phyloP scores from a whole-genome alignment of 805 yeast species.

The Sugiyamaella americana region DNA sequence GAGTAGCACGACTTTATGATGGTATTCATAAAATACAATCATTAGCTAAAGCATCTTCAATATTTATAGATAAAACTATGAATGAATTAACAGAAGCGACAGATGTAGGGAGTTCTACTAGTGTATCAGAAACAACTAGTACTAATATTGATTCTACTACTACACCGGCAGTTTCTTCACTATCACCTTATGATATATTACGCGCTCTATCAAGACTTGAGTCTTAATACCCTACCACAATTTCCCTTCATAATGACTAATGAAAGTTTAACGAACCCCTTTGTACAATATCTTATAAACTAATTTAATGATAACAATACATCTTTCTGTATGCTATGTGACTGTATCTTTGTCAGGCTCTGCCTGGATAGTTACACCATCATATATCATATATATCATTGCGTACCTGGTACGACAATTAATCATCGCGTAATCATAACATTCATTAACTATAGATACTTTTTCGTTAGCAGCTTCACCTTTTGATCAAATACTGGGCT shows the following conservation, averaged over 20 bases:
- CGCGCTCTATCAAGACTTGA: conserved; percentile 16
- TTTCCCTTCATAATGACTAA: background rate
- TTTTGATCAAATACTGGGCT: conserved; percentile 70
- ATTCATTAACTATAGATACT: conserved; percentile 46
- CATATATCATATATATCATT: no score
- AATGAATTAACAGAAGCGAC: conserved; percentile 10
- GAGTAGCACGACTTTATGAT: conserved; percentile 16
- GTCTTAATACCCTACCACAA: background rate
- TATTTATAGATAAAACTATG: conserved; percentile 18
- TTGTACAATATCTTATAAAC: background rate
- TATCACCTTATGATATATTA: conserved; percentile 12
- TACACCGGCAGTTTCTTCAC: background rate
- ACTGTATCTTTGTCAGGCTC: no score
- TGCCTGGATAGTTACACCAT: no score
- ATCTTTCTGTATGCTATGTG: no score
- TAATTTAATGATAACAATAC: background rate
- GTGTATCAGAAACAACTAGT: background rate
- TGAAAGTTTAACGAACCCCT: background rate
- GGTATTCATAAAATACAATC: conserved; percentile 21
- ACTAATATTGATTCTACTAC: background rate
- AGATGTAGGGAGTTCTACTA: background rate
- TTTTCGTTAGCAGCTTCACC: conserved; percentile 65
- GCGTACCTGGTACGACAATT: no score
- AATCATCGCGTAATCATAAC: no score
- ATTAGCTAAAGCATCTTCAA: conserved; percentile 17